phyloP scores from a whole-genome alignment of 257 asterid species.

The Penstemon newberryi region DNA sequence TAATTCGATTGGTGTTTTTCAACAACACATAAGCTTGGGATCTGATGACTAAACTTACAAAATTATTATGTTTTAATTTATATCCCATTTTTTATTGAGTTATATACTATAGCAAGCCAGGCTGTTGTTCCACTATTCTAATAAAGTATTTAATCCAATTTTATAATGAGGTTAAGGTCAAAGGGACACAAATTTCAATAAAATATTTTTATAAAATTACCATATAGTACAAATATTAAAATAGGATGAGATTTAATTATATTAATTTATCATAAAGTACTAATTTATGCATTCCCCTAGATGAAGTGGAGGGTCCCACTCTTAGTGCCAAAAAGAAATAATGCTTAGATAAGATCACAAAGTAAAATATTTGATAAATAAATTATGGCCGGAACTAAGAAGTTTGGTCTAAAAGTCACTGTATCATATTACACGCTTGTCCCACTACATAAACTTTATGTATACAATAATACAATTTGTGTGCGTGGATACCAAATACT shows the following conservation, averaged over 20 bases:
- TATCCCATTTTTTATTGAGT: neutral
- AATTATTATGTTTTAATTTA: slow-evolving; percentile 8
- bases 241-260: neutral
- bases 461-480: neutral
- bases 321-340: neutral
- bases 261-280: neutral
- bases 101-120: slow-evolving; percentile 21
- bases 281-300: slow-evolving; percentile 23
- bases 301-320: slow-evolving; percentile 29
- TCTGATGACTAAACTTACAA: slow-evolving; percentile 23
- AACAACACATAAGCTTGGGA: slow-evolving; percentile 27
- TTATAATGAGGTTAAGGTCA: slow-evolving; percentile 29
- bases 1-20: slow-evolving; percentile 22
- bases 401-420: slow-evolving; percentile 30
- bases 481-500: neutral
- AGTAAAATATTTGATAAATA: neutral
- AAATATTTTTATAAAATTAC: neutral
- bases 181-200: slow-evolving; percentile 23
- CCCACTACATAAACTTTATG: slow-evolving; percentile 27
- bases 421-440: slow-evolving; percentile 39
- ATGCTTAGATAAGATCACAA: slow-evolving; percentile 21
- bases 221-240: slow-evolving; percentile 7
- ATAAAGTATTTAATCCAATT: slow-evolving; percentile 8
- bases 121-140: slow-evolving; percentile 36
- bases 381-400: slow-evolving; percentile 7